These are phyloP conservation scores for Lactarius evosmus DNA, from an alignment of 768 basidiomycete genomes.

Conservation along the genomic window DNA sequence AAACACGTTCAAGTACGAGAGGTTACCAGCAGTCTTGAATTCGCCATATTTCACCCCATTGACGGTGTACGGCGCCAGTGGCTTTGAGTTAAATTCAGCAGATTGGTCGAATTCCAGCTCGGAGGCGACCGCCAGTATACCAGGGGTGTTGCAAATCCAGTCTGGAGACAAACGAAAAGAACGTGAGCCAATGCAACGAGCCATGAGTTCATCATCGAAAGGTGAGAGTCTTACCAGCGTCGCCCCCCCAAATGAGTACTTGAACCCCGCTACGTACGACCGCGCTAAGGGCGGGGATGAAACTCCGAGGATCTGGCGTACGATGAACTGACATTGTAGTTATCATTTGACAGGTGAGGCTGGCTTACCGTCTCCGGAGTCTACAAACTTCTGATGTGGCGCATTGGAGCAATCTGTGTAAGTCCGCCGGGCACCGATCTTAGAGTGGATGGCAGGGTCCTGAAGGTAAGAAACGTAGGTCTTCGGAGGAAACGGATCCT, in stretches of 20 bases:
- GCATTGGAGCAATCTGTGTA: constrained; percentile 36
- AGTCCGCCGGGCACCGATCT: constrained; percentile 38
- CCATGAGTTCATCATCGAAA: background rate
- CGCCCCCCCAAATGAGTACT: constrained; percentile 48
- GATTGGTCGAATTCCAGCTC: constrained; percentile 37
- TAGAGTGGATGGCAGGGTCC: constrained; percentile 29
- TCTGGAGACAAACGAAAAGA: constrained; percentile 36
- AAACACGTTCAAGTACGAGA: constrained; percentile 45
- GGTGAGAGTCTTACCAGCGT: background rate
- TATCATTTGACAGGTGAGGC: constrained; percentile 29
- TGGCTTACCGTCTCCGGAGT: constrained; percentile 44
- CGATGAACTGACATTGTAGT: constrained; percentile 23
- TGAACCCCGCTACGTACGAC: constrained; percentile 34
- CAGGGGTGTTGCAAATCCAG: constrained; percentile 45
- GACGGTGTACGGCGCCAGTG: constrained; percentile 43
- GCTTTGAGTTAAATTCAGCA: constrained; percentile 38
- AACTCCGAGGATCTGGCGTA: constrained; percentile 27
- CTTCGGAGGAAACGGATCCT: constrained; percentile 42
- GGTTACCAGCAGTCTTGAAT: constrained; percentile 47
- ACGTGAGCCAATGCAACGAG: constrained; percentile 36
- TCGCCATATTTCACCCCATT: constrained; percentile 42
- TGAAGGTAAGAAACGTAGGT: constrained; percentile 27
- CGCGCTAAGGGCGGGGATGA: background rate
- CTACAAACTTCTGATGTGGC: constrained; percentile 39
- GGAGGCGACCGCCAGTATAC: constrained; percentile 48